Evolutionary conservation across 2,329 filamentous ascomycete genomes (phyloP).

Genomic region (Paracoccidioides lutzii): DNA sequence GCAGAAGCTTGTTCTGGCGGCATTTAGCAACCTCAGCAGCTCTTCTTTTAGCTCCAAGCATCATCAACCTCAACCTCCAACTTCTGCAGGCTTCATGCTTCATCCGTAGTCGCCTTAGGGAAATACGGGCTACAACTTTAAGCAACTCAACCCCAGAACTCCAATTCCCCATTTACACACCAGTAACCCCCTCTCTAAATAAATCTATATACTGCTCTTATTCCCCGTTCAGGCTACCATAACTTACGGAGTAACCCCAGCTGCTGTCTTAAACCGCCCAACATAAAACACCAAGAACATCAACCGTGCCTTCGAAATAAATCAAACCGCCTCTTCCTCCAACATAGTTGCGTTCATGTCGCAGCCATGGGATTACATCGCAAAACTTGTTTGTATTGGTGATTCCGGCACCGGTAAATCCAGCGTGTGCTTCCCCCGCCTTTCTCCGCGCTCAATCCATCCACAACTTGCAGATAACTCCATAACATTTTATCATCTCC

Average conservation of each 20-base stretch:
- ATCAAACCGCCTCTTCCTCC: not conserved
- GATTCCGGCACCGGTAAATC: conserved; percentile 96
- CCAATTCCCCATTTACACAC: no score
- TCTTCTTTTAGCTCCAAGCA: no score
- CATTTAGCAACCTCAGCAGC: no score
- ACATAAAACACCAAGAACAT: not conserved
- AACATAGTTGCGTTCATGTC: conserved; percentile 26
- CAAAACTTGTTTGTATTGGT: conserved; percentile 95
- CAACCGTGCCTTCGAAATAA: not conserved
- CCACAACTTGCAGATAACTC: not conserved
- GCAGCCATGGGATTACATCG: conserved; percentile 90
- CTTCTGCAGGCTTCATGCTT: no score
- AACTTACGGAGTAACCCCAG: not conserved
- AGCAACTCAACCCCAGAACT: no score
- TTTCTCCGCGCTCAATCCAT: not conserved
- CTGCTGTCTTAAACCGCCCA: not conserved
- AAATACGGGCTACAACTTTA: no score
- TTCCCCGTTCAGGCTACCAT: not conserved
- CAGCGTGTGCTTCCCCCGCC: conserved; percentile 35
- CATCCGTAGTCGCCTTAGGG: no score
- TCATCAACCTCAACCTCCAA: no score
- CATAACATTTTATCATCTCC: not conserved
- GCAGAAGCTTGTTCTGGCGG: no score
- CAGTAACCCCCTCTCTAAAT: not conserved
- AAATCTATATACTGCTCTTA: not conserved